phyloP scores from a whole-genome alignment of 164 flowering plant genomes.

The Platanus orientalis region DNA sequence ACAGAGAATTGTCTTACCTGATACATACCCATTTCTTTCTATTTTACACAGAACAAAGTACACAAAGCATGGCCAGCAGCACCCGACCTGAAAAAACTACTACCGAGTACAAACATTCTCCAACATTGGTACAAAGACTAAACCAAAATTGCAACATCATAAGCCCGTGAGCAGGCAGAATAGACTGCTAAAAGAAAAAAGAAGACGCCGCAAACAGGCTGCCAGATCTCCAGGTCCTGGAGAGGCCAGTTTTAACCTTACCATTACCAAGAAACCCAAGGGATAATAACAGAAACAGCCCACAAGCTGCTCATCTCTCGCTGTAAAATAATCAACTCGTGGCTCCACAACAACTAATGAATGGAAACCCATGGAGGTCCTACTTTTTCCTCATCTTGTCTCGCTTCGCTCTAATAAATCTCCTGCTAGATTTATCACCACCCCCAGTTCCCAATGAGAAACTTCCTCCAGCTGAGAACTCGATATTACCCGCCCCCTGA shows the following conservation, averaged over 20 bases:
- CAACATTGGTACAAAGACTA: background rate
- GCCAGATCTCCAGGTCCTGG: background rate
- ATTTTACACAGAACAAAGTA: constrained; percentile 13
- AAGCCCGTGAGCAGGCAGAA: constrained; percentile 2
- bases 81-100: background rate
- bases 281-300: background rate
- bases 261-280: background rate
- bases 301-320: background rate
- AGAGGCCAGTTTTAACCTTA: constrained; percentile 3
- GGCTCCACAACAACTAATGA: background rate
- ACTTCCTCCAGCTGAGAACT: constrained; percentile 26
- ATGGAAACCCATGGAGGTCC: background rate
- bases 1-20: background rate
- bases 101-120: background rate
- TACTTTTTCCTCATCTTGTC: constrained; percentile 24
- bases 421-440: constrained; percentile 29
- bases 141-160: constrained; percentile 25
- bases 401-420: constrained; percentile 15
- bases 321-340: background rate
- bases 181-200: background rate
- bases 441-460: constrained; percentile 31
- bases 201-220: background rate
- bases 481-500: constrained; percentile 53
- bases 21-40: constrained; percentile 9
- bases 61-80: background rate